These are phyloP conservation scores for Termitomyces sp. DNA, from an alignment of 768 basidiomycete species.

Conservation along the genomic window DNA sequence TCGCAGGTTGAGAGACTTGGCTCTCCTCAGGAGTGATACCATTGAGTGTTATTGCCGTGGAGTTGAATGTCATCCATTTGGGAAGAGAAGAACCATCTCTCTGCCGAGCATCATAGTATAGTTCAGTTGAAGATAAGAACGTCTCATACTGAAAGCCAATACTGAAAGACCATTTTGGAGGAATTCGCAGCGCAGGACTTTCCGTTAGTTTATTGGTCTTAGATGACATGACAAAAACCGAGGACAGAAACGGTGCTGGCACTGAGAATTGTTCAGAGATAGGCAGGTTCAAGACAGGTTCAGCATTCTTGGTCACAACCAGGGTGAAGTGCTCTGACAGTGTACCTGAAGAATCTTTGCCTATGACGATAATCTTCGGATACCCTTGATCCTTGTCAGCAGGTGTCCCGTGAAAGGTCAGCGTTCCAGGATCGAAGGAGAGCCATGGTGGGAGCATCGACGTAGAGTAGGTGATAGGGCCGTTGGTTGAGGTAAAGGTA, in stretches of 20 bases:
- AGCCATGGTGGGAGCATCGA: conserved; percentile 71
- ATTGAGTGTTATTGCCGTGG: conserved; percentile 63
- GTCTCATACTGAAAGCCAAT: conserved; percentile 74
- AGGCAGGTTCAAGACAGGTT: conserved; percentile 49
- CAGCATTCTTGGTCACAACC: conserved; percentile 46
- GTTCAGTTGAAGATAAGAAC: conserved; percentile 36
- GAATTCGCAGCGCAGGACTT: conserved; percentile 63
- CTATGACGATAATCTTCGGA: conserved; percentile 56
- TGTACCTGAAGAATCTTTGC: conserved; percentile 44
- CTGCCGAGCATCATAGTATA: conserved; percentile 62
- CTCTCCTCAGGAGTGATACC: conserved; percentile 63
- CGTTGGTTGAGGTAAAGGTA: conserved; percentile 56
- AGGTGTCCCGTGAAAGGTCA: conserved; percentile 70
- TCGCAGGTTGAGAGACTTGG: conserved; percentile 29
- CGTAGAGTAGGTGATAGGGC: conserved; percentile 42
- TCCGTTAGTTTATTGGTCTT: conserved; percentile 48
- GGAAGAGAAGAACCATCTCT: conserved; percentile 70
- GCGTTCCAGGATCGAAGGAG: conserved; percentile 53
- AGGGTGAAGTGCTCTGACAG: conserved; percentile 50
- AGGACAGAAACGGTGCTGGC: conserved; percentile 63
- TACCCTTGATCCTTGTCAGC: conserved; percentile 55
- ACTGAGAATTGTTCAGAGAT: conserved; percentile 55
- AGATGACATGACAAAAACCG: conserved; percentile 62
- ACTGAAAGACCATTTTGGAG: conserved; percentile 84
- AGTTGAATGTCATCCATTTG: conserved; percentile 69